Evolutionary conservation across 2,329 filamentous ascomycete genomes (phyloP).

Genomic region (Ophiostoma sp.): DNA sequence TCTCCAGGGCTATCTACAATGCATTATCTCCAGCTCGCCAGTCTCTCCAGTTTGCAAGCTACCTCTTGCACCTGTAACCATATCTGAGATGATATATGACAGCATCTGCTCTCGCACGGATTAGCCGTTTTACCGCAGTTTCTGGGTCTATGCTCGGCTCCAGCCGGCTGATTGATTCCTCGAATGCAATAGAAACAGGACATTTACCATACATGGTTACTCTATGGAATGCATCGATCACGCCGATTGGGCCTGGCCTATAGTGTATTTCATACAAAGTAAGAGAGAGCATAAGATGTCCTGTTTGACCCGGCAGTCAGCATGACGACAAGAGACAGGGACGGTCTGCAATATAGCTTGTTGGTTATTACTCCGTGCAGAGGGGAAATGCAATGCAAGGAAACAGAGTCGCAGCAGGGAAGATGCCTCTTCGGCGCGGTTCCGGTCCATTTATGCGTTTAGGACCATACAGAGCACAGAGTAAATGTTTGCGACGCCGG

Average conservation of each 20-base stretch:
- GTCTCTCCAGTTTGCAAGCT: conserved; percentile 5
- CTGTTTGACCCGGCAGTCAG: background rate
- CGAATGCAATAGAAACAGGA: background rate
- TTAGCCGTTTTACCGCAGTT: background rate
- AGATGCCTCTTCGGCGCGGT: conserved; percentile 2
- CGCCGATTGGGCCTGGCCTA: background rate
- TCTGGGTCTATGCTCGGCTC: background rate
- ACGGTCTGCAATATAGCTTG: background rate
- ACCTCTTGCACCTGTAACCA: background rate
- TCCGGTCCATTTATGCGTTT: background rate
- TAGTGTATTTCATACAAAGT: background rate
- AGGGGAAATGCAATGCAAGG: background rate
- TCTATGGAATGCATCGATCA: background rate
- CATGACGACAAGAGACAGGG: conserved; percentile 7
- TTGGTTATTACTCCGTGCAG: background rate
- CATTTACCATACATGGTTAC: no score
- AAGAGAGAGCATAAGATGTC: background rate
- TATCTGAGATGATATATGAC: conserved; percentile 4
- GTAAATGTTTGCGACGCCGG: background rate
- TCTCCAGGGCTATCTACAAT: background rate
- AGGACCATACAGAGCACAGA: background rate
- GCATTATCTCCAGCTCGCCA: background rate
- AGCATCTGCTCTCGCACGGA: background rate
- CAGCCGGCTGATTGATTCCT: background rate
- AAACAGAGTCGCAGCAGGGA: conserved; percentile 6